Percentiles rank a stretch among this genome's conserved stretches.
phyloP scores from a whole-genome alignment of 176 grass and related monocot genomes.

The Musa beccarii region DNA sequence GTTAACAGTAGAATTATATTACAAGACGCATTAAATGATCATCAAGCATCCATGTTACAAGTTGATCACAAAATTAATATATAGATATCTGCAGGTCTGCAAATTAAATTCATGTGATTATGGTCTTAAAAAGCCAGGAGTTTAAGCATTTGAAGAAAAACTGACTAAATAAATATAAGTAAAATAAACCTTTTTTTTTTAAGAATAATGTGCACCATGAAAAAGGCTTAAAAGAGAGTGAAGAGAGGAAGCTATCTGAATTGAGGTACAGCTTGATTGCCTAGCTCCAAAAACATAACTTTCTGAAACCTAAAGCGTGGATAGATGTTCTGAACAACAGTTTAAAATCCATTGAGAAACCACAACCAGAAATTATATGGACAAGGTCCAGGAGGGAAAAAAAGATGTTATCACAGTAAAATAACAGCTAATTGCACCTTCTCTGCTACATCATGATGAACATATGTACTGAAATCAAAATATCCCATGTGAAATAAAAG shows the following conservation, averaged over 20 bases:
- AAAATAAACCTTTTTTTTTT: no score
- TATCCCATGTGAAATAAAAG: neutral
- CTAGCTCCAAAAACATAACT: neutral
- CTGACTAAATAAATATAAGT: neutral
- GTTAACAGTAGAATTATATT: slow-evolving; percentile 25
- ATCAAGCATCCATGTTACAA: neutral
- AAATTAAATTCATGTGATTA: no score
- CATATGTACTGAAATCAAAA: neutral
- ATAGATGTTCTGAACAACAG: no score
- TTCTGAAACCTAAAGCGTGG: no score
- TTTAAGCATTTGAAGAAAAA: neutral
- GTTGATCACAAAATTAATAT: neutral
- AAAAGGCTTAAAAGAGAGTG: neutral
- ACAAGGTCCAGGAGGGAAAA: neutral
- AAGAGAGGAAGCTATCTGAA: neutral
- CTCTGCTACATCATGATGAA: neutral
- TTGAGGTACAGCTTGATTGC: neutral
- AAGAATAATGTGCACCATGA: no score
- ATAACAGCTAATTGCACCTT: neutral
- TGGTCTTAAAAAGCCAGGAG: neutral
- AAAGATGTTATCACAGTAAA: neutral
- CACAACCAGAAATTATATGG: neutral
- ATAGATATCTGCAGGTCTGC: neutral
- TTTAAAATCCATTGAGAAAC: no score
- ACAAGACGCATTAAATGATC: slow-evolving; percentile 2